Conservation (phyloP, 2,329 filamentous ascomycete genomes). For the Apiospora aurea region DNA sequence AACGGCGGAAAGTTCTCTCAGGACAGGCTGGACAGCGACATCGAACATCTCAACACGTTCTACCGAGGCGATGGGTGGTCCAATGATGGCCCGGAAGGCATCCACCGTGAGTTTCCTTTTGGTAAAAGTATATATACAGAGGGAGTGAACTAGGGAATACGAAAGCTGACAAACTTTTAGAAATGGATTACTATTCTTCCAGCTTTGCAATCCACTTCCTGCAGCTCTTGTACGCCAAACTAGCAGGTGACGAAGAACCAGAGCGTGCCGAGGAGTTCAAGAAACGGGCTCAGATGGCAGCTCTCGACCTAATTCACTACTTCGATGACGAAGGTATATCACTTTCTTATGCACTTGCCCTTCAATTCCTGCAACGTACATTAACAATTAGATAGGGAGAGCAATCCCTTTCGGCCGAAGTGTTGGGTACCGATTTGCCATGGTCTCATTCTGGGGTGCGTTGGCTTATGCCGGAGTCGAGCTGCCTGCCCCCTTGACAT, state of each 20-base stretch:
- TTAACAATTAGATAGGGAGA: constrained; percentile 49
- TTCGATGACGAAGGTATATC: constrained; percentile 68
- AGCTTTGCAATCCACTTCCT: constrained; percentile 84
- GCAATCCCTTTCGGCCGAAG: constrained; percentile 80
- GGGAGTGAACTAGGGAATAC: background rate
- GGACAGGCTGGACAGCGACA: constrained; percentile 74
- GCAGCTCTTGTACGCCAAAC: constrained; percentile 77
- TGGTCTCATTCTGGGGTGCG: constrained; percentile 84
- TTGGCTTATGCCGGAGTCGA: constrained; percentile 79
- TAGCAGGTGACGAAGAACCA: constrained; percentile 72
- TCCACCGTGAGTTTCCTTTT: constrained; percentile 62
- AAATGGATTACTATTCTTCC: constrained; percentile 87
- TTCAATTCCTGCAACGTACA: background rate
- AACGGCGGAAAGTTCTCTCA: constrained; percentile 77
- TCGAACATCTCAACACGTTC: constrained; percentile 80
- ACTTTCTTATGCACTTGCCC: background rate
- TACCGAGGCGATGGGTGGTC: constrained; percentile 85
- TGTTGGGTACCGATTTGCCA: constrained; percentile 83
- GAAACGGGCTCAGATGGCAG: constrained; percentile 69
- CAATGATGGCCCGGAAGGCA: constrained; percentile 79
- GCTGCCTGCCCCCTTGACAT: constrained; percentile 73
- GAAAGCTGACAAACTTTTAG: constrained; percentile 37
- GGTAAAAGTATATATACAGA: background rate
- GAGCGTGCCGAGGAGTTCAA: constrained; percentile 73
- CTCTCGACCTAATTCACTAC: constrained; percentile 77